Evolutionary conservation across 2,329 filamentous ascomycete genomes (phyloP), one percentile per base, ranked within the genome.

Genomic region (Trichoderma brevicompactum): DNA sequence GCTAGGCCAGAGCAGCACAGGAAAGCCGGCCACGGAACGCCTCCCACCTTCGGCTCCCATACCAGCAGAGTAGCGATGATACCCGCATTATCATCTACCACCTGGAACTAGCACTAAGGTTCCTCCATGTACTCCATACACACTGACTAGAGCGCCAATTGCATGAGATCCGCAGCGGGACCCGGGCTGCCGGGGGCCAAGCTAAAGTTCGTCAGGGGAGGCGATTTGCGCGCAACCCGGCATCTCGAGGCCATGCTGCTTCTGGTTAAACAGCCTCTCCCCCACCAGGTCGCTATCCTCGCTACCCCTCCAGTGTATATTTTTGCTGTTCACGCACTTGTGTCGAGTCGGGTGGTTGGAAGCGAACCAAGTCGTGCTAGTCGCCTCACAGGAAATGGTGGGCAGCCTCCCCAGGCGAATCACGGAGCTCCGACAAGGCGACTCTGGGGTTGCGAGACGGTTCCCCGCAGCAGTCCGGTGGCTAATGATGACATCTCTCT

Each of bases 401-500:
- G 23, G 23, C 23, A 28, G 23, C 48, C 46, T 28, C 23, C 23
- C 23, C 46, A 36, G 59, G 15, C 59, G 59, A 52, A 62, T 44
- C 59, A 53, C 59, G 48, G 48, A 62, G 59, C 28, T 52, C 48
- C 9, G 53, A 6, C 23, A 62, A 36, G 36, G 46, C 36, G 38
- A 52, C 48, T 49, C 59, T n/a, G 46, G 56, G 59, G 48, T 62
- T 10, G 28, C 19, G 38, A 52, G 59, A 34, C 28, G 59, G 38
- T 62, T 36, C 46, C 59, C 48, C 59, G 59, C 59, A 62, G 59
- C 59, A 34, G 13, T 10, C 36, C n/a, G 58, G 49, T 69, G 68
- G 65, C 70, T 71, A 70, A 73, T 72, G 48, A 67, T 43, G 65
- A 46, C 63, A 65, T 59, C 23, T 32, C 32, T 40, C 19, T 44